Evolutionary conservation across 331 rosid genomes (phyloP).

Genomic region (Cydonia oblonga): DNA sequence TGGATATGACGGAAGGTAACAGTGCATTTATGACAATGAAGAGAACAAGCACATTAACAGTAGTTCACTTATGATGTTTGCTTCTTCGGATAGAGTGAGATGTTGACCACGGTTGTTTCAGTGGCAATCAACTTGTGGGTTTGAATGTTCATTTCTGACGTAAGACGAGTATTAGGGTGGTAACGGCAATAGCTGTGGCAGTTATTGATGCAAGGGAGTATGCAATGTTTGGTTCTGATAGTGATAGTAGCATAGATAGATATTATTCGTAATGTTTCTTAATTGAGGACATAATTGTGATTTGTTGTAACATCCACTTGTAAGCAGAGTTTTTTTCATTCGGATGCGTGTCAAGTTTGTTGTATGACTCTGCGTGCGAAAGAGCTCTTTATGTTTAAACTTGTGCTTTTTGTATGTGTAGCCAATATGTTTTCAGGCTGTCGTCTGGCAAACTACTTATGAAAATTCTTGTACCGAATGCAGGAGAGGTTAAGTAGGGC

Average conservation of each 20-base stretch:
- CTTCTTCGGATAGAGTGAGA: not conserved
- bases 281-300: not conserved
- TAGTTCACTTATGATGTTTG: not conserved
- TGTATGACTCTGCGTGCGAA: not conserved
- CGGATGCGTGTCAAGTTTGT: not conserved
- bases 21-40: too few relatives aligned
- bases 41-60: not conserved
- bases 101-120: not conserved
- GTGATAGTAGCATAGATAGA: not conserved
- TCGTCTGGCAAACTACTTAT: not conserved
- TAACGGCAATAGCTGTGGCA: not conserved
- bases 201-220: not conserved
- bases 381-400: not conserved
- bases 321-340: not conserved
- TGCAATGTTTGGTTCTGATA: not conserved
- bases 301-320: not conserved
- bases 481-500: constrained; percentile 87
- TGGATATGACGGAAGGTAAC: too few relatives aligned
- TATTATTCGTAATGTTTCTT: not conserved
- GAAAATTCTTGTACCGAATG: constrained; percentile 9
- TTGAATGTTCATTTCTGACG: not conserved
- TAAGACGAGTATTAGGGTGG: not conserved
- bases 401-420: not conserved
- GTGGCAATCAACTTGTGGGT: not conserved
- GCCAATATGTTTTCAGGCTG: not conserved